Percentiles rank a stretch among this genome's conserved stretches.
These are phyloP conservation scores for Eucalyptus polyanthemos DNA, from an alignment of 345 rosid species.

Conservation along the genomic window DNA sequence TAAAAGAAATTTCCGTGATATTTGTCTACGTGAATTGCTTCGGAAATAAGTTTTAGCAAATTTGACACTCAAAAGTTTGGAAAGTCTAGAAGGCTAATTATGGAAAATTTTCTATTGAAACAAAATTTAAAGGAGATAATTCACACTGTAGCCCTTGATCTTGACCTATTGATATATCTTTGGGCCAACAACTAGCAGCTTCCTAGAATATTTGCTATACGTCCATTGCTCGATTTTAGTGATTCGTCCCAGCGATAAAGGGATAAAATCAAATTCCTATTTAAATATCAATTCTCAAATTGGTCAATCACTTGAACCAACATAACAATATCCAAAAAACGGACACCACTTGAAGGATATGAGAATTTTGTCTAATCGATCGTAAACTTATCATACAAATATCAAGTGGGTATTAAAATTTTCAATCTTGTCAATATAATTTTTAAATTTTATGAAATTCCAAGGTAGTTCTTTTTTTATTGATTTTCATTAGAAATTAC, in stretches of 20 bases:
- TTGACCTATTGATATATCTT: no score
- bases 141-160: accelerated
- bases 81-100: not conserved
- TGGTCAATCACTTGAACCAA: not conserved
- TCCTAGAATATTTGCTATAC: not conserved
- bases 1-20: not conserved
- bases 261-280: not conserved
- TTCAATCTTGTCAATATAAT: not conserved
- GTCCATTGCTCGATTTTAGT: not conserved
- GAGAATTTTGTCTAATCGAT: not conserved
- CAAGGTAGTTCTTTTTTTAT: accelerated
- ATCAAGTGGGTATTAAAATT: not conserved
- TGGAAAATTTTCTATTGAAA: accelerated
- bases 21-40: not conserved
- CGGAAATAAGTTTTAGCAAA: not conserved
- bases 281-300: accelerated
- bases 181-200: not conserved
- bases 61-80: not conserved
- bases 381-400: not conserved
- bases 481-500: accelerated
- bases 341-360: not conserved
- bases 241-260: accelerated
- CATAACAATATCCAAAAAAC: not conserved
- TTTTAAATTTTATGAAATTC: accelerated
- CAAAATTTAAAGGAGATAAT: not conserved